Evolutionary conservation across 1,284 basidiomycete genomes (phyloP).

Genomic region (Fomes fomentarius): DNA sequence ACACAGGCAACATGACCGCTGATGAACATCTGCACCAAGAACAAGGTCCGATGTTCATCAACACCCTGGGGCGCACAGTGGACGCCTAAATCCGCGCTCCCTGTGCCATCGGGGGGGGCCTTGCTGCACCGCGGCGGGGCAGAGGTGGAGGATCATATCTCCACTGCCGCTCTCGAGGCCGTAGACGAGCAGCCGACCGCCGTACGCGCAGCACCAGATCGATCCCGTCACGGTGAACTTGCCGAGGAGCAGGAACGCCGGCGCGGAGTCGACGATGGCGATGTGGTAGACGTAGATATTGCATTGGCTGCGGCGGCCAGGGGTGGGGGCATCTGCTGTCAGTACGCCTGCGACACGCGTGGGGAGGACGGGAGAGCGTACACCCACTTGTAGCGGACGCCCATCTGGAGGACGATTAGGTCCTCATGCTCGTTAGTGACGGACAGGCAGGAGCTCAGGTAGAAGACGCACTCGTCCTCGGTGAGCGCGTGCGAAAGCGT

Average conservation of each 20-base stretch:
- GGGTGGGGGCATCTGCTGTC: neutral
- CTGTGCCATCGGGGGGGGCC: no score
- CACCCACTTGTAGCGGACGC: constrained; percentile 24
- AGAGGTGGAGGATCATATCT: constrained; percentile 23
- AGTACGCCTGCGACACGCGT: neutral
- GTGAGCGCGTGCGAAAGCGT: constrained; percentile 17
- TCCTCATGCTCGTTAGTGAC: constrained; percentile 22
- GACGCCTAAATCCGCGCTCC: no score
- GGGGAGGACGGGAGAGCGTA: neutral
- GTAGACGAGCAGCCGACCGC: constrained; percentile 19
- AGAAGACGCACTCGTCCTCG: constrained; percentile 24
- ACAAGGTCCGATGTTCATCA: no score
- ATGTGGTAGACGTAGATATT: constrained; percentile 25
- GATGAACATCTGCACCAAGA: no score
- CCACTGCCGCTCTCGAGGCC: constrained; percentile 20
- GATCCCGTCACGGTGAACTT: constrained; percentile 20
- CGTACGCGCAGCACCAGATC: constrained; percentile 24
- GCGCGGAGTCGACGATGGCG: constrained; percentile 16
- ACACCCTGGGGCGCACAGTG: no score
- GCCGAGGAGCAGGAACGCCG: constrained; percentile 17
- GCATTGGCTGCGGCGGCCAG: constrained; percentile 16
- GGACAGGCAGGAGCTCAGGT: constrained; percentile 23
- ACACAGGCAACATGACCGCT: no score
- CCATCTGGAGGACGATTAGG: constrained; percentile 25
- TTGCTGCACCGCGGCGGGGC: no score